Evolutionary conservation across 2,329 filamentous ascomycete species (phyloP).

Genomic region (Penicillium sp.): DNA sequence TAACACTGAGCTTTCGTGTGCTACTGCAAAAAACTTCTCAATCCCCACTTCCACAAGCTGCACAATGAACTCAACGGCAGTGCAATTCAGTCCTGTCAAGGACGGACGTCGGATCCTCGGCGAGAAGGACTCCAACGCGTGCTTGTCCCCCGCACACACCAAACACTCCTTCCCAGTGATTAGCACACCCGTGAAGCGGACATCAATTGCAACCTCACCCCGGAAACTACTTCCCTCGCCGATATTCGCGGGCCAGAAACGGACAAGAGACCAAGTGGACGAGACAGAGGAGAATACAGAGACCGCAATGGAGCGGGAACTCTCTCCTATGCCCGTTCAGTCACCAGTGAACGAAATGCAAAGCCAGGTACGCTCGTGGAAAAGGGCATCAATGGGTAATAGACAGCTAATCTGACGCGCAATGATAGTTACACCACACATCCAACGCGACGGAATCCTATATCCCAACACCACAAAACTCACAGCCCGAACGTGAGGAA

Average conservation of each 20-base stretch:
- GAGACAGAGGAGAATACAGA: conserved; percentile 26
- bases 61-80: conserved; percentile 25
- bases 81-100: conserved; percentile 37
- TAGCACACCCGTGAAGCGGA: conserved; percentile 32
- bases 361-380: conserved; percentile 19
- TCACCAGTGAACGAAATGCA: conserved; percentile 16
- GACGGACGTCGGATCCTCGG: conserved; percentile 43
- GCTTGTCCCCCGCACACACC: conserved; percentile 33
- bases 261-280: conserved; percentile 43
- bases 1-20: not conserved
- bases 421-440: conserved; percentile 16
- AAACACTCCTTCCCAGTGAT: conserved; percentile 21
- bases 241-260: conserved; percentile 42
- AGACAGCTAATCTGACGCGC: conserved; percentile 5
- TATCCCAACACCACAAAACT: conserved; percentile 21
- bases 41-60: conserved; percentile 1
- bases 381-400: not conserved
- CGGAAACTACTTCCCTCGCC: conserved; percentile 36
- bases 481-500: conserved; percentile 20
- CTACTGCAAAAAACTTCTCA: conserved; percentile 3
- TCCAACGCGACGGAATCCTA: conserved; percentile 20
- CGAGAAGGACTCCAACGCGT: conserved; percentile 46
- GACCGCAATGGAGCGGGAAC: conserved; percentile 19
- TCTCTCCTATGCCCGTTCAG: conserved; percentile 12
- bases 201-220: conserved; percentile 27